Evolutionary conservation across 768 basidiomycete species (phyloP), one percentile per base, ranked within the genome.

Genomic region (Lanmaoa pseudosensibilis): DNA sequence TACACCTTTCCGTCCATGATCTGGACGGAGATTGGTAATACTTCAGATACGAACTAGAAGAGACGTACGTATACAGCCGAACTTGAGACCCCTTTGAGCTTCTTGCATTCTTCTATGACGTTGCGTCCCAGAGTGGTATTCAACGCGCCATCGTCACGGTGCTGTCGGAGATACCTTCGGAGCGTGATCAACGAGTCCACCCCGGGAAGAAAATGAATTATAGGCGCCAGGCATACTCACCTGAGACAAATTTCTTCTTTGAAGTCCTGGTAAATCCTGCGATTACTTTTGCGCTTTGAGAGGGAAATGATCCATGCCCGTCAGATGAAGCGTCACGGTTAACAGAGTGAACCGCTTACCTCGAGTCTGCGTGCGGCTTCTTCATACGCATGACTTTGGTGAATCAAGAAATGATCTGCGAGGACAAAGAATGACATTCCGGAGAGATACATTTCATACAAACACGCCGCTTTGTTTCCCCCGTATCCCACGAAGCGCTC

Each of bases 401-500:
- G 93, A 47, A 94, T 84, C 57, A 95, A 77, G 65, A 94, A 95
- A 70, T 95, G 91, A 69, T 94, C 91, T 12, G 87, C 77, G 13
- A 94, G 80, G 27, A 95, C 90, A 67, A 87, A 91, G 72, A 85
- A 94, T 23, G 85, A 85, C 38, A 93, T 81, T 3, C 93, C 93
- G 13, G 90, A 86, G 8, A 95, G 76, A 73, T 92, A 92, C 83
- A 95, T 90, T 69, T 93, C 93, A 67, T 88, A 94, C 37, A 94
- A 78, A 67, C 93, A 94, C 11, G 94, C 92, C 2, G 93, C 93
- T 70, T 95, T 95, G 77, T 95, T 95, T 2, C 86, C 91, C 5
- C 93, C 93, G 69, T 94, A 94, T 2, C 93, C 93, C 45, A 93
- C 80, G 65, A 95, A 95, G 34, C 92, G 83, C 68, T 94, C 92